Conservation (phyloP, 2,329 filamentous ascomycete species). For the Zymoseptoria pseudotritici region DNA sequence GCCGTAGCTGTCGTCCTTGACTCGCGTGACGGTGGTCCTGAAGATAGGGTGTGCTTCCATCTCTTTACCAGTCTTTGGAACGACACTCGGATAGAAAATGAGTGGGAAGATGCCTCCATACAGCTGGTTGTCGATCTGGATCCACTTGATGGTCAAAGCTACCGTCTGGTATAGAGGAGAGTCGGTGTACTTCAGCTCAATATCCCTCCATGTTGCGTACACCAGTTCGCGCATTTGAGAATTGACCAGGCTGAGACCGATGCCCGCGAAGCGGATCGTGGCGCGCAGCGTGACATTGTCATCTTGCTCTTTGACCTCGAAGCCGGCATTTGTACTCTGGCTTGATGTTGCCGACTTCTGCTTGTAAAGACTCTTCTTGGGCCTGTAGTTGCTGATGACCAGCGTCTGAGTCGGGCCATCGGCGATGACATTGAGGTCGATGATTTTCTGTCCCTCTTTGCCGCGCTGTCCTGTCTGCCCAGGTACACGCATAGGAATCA, state of each 20-base stretch:
- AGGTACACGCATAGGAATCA: constrained; percentile 86
- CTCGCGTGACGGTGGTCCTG: constrained; percentile 81
- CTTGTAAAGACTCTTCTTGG: constrained; percentile 84
- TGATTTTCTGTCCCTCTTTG: constrained; percentile 66
- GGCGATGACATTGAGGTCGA: constrained; percentile 93
- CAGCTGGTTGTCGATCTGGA: constrained; percentile 96
- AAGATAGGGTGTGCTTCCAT: constrained; percentile 94
- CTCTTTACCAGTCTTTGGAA: constrained; percentile 92
- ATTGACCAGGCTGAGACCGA: constrained; percentile 91
- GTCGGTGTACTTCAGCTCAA: constrained; percentile 84
- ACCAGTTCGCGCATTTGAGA: constrained; percentile 84
- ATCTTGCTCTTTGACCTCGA: constrained; percentile 90
- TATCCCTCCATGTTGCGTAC: constrained; percentile 86
- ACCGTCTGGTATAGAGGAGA: constrained; percentile 91
- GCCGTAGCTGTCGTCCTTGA: constrained; percentile 97
- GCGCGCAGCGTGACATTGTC: constrained; percentile 83
- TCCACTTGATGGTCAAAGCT: constrained; percentile 91
- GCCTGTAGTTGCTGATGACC: constrained; percentile 87
- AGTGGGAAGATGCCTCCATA: constrained; percentile 98
- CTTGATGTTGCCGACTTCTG: constrained; percentile 51
- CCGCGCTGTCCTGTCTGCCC: constrained; percentile 45
- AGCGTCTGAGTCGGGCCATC: constrained; percentile 93
- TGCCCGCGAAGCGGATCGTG: constrained; percentile 77
- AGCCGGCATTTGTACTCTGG: constrained; percentile 59
- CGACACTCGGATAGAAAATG: constrained; percentile 91